Conservation (phyloP, 345 rosid genomes). For the Laguncularia racemosa region DNA sequence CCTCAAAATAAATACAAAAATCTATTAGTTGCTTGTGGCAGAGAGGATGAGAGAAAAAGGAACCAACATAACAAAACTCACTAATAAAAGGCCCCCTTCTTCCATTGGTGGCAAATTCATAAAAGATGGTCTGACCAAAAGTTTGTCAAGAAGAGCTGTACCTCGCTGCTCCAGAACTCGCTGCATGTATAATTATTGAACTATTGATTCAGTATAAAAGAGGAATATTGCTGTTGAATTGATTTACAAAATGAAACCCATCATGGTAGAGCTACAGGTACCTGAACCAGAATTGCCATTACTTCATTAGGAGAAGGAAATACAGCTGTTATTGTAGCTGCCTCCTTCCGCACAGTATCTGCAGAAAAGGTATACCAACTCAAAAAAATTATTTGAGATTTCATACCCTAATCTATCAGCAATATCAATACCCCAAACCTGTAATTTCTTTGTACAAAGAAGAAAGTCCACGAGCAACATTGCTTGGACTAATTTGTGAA, state of each 20-base stretch:
- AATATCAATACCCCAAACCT: slow-evolving; percentile 38
- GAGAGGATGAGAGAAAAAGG: no score
- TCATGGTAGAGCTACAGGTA: slow-evolving; percentile 12
- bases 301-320: slow-evolving; percentile 98
- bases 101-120: slow-evolving; percentile 72
- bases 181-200: slow-evolving; percentile 26
- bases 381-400: slow-evolving; percentile 3
- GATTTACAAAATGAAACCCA: not conserved
- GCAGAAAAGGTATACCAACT: slow-evolving; percentile 19
- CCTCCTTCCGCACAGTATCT: slow-evolving; percentile 98
- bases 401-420: no score
- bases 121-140: slow-evolving; percentile 90
- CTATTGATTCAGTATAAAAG: not conserved
- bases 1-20: slow-evolving; percentile 29
- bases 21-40: no score
- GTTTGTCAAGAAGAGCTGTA: slow-evolving; percentile 84
- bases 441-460: slow-evolving; percentile 89
- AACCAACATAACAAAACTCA: slow-evolving; percentile 10
- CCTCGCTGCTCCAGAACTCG: slow-evolving; percentile 98
- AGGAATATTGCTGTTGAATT: not conserved
- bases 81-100: slow-evolving; percentile 58
- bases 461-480: slow-evolving; percentile 95
- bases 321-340: slow-evolving; percentile 95
- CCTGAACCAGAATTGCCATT: slow-evolving; percentile 98
- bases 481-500: slow-evolving; percentile 89